These are phyloP conservation scores for Dalechampia spathulata DNA, from an alignment of 441 rosid genomes.

Conservation along the genomic window DNA sequence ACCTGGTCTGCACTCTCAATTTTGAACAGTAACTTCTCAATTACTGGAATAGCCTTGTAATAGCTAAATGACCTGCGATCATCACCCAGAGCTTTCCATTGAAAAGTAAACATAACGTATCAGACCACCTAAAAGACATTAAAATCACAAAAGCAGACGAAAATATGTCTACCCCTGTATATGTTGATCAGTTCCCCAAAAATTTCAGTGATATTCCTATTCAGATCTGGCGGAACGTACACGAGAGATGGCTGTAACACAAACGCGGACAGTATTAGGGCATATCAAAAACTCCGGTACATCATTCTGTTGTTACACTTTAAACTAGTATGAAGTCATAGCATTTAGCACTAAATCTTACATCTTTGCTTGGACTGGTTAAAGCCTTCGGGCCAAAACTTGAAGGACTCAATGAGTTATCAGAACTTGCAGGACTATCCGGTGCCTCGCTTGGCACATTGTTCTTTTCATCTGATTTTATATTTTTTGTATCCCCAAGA, in stretches of 20 bases:
- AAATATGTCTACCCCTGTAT: slow-evolving; percentile 55
- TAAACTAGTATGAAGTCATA: too few species aligned
- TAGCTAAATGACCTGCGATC: slow-evolving; percentile 94
- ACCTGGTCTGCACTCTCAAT: slow-evolving; percentile 83
- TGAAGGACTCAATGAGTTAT: slow-evolving; percentile 25
- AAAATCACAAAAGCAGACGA: neutral
- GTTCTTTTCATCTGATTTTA: slow-evolving; percentile 9
- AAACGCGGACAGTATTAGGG: slow-evolving; percentile 20
- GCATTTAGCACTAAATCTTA: slow-evolving; percentile 19
- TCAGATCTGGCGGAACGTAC: slow-evolving; percentile 76
- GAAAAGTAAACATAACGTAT: slow-evolving; percentile 16
- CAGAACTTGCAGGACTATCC: slow-evolving; percentile 28
- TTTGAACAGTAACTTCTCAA: slow-evolving; percentile 80
- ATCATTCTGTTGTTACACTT: too few species aligned
- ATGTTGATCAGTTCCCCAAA: slow-evolving; percentile 86
- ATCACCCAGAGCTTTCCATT: slow-evolving; percentile 75
- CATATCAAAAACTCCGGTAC: neutral
- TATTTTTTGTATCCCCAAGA: slow-evolving; percentile 17
- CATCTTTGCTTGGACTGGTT: slow-evolving; percentile 37
- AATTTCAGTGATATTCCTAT: slow-evolving; percentile 72
- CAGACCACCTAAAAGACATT: slow-evolving; percentile 7
- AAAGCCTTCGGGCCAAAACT: slow-evolving; percentile 25
- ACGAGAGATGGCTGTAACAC: slow-evolving; percentile 37
- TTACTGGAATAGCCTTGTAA: slow-evolving; percentile 76
- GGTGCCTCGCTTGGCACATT: slow-evolving; percentile 17